Conservation (phyloP, 495 filamentous ascomycete genomes). For the Aspergillus mulundensis region DNA sequence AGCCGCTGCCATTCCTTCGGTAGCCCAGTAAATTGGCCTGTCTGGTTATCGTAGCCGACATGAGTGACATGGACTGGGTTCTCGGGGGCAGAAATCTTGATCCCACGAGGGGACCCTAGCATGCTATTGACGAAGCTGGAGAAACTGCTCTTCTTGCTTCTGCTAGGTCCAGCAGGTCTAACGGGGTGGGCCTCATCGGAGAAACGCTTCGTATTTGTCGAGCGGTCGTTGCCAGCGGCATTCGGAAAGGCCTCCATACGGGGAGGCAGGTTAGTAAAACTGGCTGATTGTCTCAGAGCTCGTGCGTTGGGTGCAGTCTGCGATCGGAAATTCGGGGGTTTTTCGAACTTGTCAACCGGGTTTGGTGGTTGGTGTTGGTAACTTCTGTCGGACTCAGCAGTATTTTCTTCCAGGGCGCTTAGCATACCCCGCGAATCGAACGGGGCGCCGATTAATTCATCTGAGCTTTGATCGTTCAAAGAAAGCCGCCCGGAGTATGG, state of each 20-base stretch:
- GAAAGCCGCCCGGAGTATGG: conserved; percentile 44
- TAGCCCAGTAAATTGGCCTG: conserved; percentile 93
- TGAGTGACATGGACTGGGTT: conserved; percentile 98
- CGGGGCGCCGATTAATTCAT: conserved; percentile 67
- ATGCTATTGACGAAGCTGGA: conserved; percentile 93
- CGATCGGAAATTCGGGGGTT: conserved; percentile 50
- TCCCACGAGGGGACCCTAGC: conserved; percentile 82
- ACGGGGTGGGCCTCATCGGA: conserved; percentile 74
- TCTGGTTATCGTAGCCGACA: conserved; percentile 94
- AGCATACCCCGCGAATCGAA: conserved; percentile 68
- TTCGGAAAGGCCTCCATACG: conserved; percentile 52
- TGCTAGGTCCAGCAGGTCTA: conserved; percentile 52
- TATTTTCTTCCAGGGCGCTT: conserved; percentile 57
- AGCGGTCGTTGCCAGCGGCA: conserved; percentile 32
- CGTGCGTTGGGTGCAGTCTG: conserved; percentile 57
- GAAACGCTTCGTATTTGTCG: conserved; percentile 66
- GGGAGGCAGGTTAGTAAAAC: conserved; percentile 63
- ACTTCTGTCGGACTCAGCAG: conserved; percentile 47
- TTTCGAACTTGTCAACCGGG: conserved; percentile 25
- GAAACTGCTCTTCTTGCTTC: conserved; percentile 86
- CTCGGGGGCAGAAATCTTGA: conserved; percentile 91
- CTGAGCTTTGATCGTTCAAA: conserved; percentile 58
- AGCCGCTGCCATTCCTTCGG: conserved; percentile 97
- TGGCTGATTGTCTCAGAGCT: conserved; percentile 72
- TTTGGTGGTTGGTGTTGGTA: conserved; percentile 11